These are phyloP conservation scores for Aristolochia contorta DNA, from an alignment of 164 flowering plant species.

Conservation along the genomic window DNA sequence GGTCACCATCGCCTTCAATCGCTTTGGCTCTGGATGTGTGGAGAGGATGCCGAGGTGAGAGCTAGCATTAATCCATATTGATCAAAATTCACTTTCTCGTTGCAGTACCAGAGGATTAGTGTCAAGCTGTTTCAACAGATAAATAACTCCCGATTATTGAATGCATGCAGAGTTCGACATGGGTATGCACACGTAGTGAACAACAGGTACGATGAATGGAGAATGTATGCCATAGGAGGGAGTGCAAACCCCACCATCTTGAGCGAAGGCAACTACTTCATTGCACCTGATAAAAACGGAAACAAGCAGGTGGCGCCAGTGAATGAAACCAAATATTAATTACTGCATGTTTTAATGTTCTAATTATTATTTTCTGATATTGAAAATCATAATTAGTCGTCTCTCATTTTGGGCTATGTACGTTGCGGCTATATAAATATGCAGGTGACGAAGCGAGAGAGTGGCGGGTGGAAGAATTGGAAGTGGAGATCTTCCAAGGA, in stretches of 20 bases:
- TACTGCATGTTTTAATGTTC: too few relatives aligned
- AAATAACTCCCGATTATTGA: background rate
- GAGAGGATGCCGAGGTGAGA: slow-evolving; percentile 77
- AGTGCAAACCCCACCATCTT: slow-evolving; percentile 43
- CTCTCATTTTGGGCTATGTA: background rate
- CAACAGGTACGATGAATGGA: slow-evolving; percentile 37
- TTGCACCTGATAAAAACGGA: slow-evolving; percentile 24
- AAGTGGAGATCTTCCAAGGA: slow-evolving; percentile 67
- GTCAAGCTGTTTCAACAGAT: background rate
- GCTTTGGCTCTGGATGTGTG: slow-evolving; percentile 50
- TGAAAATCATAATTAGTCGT: too few relatives aligned
- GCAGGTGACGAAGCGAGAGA: slow-evolving; percentile 67
- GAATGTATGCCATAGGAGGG: slow-evolving; percentile 51
- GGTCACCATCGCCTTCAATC: slow-evolving; percentile 62
- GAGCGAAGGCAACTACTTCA: slow-evolving; percentile 43
- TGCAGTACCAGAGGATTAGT: background rate
- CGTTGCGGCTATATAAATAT: background rate
- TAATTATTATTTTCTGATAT: too few relatives aligned
- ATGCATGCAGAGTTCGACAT: slow-evolving; percentile 24
- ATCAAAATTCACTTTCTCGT: too few relatives aligned
- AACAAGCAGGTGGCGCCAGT: slow-evolving; percentile 34
- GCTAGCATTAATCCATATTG: too few relatives aligned
- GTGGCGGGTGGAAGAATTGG: slow-evolving; percentile 50
- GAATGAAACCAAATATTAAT: too few relatives aligned
- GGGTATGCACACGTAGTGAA: slow-evolving; percentile 44